These are phyloP conservation scores for Nitzschia sp. DNA, from an alignment of 108 stramenopile genomes.

Conservation along the genomic window DNA sequence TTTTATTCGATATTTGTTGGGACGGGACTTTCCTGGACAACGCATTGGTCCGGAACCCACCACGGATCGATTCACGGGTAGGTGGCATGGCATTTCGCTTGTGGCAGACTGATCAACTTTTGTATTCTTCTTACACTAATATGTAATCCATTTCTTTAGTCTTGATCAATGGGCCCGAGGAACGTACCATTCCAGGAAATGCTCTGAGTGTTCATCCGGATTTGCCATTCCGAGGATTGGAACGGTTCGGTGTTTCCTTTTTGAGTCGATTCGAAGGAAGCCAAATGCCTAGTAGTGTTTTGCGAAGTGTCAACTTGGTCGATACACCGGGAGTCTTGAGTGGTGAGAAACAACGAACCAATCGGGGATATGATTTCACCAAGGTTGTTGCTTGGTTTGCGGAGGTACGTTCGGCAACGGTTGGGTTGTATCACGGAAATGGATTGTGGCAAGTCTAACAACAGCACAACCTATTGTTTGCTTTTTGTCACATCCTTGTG, in stretches of 20 bases:
- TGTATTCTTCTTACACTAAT: not conserved
- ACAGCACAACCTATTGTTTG: not conserved
- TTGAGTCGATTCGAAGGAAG: constrained; percentile 94
- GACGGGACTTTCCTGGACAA: constrained; percentile 86
- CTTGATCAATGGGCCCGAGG: constrained; percentile 94
- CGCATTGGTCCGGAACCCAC: constrained; percentile 99
- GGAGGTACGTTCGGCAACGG: constrained; percentile 42
- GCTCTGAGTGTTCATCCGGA: constrained; percentile 95
- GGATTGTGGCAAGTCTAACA: no score
- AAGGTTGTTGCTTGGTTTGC: constrained; percentile 96
- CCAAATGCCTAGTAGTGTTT: constrained; percentile 80
- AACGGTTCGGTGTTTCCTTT: constrained; percentile 93
- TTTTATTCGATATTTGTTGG: constrained; percentile 74
- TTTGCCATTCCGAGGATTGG: constrained; percentile 93
- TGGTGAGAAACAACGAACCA: constrained; percentile 95
- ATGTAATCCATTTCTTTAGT: constrained; percentile 33
- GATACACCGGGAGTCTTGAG: constrained; percentile 98
- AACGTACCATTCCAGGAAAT: constrained; percentile 96
- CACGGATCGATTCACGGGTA: constrained; percentile 91
- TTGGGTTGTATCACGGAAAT: no score
- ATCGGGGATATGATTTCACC: constrained; percentile 93
- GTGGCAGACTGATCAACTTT: constrained; percentile 15
- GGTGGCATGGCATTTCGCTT: constrained; percentile 9
- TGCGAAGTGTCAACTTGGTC: constrained; percentile 88
- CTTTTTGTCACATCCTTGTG: not conserved